Evolutionary conservation across 352 stramenopile species (phyloP).

Genomic region (Phytophthora ramorum): DNA sequence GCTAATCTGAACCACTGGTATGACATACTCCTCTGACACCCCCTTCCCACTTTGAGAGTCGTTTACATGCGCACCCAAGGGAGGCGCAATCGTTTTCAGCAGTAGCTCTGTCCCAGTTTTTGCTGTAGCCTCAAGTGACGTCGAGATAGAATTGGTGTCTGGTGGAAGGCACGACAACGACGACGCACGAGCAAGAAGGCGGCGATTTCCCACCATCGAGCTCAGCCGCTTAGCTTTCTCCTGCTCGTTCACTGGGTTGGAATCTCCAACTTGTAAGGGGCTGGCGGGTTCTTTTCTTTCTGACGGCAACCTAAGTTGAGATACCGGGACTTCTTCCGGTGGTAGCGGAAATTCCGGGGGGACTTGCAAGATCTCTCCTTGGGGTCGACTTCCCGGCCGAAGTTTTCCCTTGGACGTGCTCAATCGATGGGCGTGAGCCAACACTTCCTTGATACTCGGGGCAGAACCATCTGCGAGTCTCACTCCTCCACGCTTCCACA

Average conservation of each 20-base stretch:
- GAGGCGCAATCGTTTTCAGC: background rate
- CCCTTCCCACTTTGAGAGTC: background rate
- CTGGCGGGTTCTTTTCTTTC: background rate
- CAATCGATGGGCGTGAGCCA: slow-evolving; percentile 21
- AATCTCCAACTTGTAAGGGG: background rate
- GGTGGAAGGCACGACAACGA: slow-evolving; percentile 5
- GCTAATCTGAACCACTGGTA: slow-evolving; percentile 9
- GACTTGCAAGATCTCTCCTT: background rate
- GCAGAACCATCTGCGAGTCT: slow-evolving; percentile 10
- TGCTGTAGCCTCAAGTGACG: background rate
- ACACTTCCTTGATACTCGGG: slow-evolving; percentile 36
- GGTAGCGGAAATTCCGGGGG: background rate
- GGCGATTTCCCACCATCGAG: background rate
- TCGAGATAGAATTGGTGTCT: background rate
- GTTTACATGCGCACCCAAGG: background rate
- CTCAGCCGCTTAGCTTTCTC: background rate
- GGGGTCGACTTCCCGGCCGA: slow-evolving; percentile 4
- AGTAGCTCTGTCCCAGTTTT: background rate
- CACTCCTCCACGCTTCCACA: slow-evolving; percentile 60
- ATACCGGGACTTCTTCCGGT: slow-evolving; percentile 2
- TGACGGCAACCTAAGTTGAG: background rate
- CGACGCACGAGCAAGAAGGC: slow-evolving; percentile 1
- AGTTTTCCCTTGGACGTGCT: slow-evolving; percentile 25
- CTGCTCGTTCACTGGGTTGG: background rate
- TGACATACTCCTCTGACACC: background rate